Evolutionary conservation across 768 basidiomycete genomes (phyloP), one percentile per base, ranked within the genome.

Genomic region (Mycena rosella): DNA sequence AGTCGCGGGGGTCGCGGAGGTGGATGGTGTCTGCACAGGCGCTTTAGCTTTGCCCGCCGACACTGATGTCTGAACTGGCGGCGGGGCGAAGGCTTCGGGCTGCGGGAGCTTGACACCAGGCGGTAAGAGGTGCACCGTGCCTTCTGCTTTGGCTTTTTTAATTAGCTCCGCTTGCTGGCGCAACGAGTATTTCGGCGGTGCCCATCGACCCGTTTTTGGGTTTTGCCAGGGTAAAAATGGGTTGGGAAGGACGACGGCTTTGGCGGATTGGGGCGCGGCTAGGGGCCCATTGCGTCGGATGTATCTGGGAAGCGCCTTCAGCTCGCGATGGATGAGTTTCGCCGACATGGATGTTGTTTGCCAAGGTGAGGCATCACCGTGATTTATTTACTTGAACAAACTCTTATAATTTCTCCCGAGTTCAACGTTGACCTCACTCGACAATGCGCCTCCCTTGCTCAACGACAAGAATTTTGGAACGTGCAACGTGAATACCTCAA

Each of bases 91-190:
- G 3, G 73, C 65, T 58, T 72, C 68, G 26, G 73, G 67, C 27
- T 74, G 38, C 40, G 70, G 77, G 47, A 84, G 76, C 81, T 94
- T 94, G 1, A 87, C 88, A 2, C 94, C 86, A 1, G 89, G 86
- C 0, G 94, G 94, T 6, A 96, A 82, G 9, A 92, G 77, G 42
- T 89, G 83, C 48, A 91, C 75, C 44, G 82, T 82, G 36, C 84
- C 85, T 24, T 81, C 79, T 26, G 78, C 78, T 65, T 86, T 86
- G 5, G 94, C 94, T 56, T 84, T 84, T 80, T 93, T 95, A 53
- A 95, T 81, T 38, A 96, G 83, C 45, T 92, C 91, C 14, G 91
- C 92, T 77, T 96, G 94, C 36, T 88, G 87, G 22, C 94, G 87
- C 27, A 91, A 78, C 6, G 93, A 95, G 72, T 91, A 90, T 67